Evolutionary conservation across 768 basidiomycete species (phyloP).

Genomic region (Gymnopilus junonius): DNA sequence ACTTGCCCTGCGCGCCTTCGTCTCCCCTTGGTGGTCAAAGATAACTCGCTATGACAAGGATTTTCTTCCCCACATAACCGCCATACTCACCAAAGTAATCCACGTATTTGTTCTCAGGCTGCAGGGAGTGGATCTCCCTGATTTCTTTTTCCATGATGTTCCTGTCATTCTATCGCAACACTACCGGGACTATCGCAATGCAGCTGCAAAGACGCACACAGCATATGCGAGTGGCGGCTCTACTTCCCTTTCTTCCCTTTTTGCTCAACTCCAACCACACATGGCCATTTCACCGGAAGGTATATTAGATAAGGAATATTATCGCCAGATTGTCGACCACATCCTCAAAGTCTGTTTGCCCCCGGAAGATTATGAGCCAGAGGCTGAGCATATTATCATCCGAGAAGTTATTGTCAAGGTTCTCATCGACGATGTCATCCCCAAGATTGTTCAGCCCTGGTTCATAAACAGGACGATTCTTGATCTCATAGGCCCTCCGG

Average conservation of each 20-base stretch:
- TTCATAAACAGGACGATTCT: constrained; percentile 79
- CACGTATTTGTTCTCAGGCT: constrained; percentile 64
- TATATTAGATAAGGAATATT: constrained; percentile 72
- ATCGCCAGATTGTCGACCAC: constrained; percentile 79
- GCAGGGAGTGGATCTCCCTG: constrained; percentile 56
- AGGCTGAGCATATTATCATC: constrained; percentile 79
- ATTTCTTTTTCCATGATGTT: constrained; percentile 63
- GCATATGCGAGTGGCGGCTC: constrained; percentile 76
- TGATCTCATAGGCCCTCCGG: constrained; percentile 59
- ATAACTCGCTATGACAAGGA: constrained; percentile 85
- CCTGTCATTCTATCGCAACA: constrained; percentile 77
- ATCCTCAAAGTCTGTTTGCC: constrained; percentile 78
- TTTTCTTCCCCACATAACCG: constrained; percentile 72
- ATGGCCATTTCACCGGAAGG: constrained; percentile 76
- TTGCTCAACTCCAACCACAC: constrained; percentile 85
- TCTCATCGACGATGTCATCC: constrained; percentile 68
- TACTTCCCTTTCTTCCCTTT: constrained; percentile 64
- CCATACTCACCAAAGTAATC: constrained; percentile 59
- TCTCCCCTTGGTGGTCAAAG: constrained; percentile 87
- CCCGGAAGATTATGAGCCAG: constrained; percentile 75
- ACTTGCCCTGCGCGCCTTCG: constrained; percentile 75
- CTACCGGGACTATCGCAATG: constrained; percentile 77
- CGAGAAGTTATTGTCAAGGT: constrained; percentile 85
- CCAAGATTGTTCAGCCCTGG: constrained; percentile 85
- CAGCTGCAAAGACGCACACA: constrained; percentile 59